Base-by-base conservation (phyloP, 2,329 filamentous ascomycete species). In the Fusarium drepaniforme region DNA sequence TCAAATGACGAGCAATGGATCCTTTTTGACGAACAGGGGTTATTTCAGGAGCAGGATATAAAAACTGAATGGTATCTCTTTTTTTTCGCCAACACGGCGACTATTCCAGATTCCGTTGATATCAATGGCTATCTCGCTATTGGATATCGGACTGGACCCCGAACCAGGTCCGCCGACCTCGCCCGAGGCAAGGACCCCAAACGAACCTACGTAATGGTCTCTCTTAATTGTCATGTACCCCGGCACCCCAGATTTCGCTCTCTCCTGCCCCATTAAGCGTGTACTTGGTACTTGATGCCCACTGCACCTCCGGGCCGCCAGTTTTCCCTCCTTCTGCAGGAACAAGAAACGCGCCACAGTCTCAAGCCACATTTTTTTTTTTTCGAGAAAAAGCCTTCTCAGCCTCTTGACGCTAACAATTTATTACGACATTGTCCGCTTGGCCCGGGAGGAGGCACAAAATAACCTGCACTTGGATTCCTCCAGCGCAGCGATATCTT, bases 101-200 rank as follows among this genome's bases (percentile, higher is more conserved):
- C 46, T 56, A 44, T 30, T 57, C 62, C 64, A 49, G 64, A 49
- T 66, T 66, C 44, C 33, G 25, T 53, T 60, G 40, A 72, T 60
- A 40, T 66, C 37, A 51, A 60, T 59, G 35, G 28, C 51, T 49
- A 23, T 12, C 40, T 42, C 56, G 18, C 60, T 30, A 75, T 72
- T 75, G 70, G 73, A 30, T 37, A 37, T 65, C 73, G 73, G 73
- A 72, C 70, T 76, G 25, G 64, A 67, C 57, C 46, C 73, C 73
- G 73, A 75, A 64, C 33, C 71, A 71, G 67, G 64, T 38, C 72
- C 62, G 70, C 67, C 73, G 73, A 74, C 51, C 49, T 75, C 44
- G 51, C 37, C 73, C 73, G 73, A 75, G 51, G 18, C 6, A n/a
- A 42, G 16, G 16, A 33, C 16, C 51, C 11, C 33, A 35, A 35